A percentile compares a stretch with the other conserved stretches of the same genome.
Conservation (phyloP, 2,329 filamentous ascomycete genomes). For the Epichloe aotearoae region DNA sequence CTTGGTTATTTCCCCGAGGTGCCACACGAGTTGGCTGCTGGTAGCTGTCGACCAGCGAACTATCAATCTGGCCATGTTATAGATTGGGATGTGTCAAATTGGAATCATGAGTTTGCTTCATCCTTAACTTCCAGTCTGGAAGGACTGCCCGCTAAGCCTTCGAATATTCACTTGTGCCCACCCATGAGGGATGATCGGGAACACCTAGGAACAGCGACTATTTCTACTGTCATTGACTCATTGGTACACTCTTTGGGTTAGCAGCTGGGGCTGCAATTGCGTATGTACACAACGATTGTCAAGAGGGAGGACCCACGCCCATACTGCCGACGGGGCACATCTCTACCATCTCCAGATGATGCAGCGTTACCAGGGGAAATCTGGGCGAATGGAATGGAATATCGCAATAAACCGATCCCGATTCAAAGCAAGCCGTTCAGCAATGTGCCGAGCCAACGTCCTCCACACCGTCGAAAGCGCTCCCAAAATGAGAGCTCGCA, state of each 20-base stretch:
- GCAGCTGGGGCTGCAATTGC: constrained; percentile 52
- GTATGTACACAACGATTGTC: constrained; percentile 55
- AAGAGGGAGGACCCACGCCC: constrained; percentile 29
- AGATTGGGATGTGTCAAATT: background rate
- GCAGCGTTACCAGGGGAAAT: too few species aligned
- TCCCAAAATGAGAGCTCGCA: background rate
- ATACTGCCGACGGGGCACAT: constrained; percentile 23
- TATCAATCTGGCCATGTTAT: background rate
- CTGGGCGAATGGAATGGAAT: too few species aligned
- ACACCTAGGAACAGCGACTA: constrained; percentile 21
- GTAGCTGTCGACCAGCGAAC: background rate
- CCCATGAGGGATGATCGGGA: background rate
- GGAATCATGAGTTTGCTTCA: background rate
- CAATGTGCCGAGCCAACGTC: background rate
- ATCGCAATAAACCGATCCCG: too few species aligned
- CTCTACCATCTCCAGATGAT: constrained; percentile 12
- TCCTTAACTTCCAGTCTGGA: background rate
- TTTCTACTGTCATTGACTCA: constrained; percentile 57
- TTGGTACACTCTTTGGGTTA: constrained; percentile 66
- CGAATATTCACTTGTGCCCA: background rate
- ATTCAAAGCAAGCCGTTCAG: background rate
- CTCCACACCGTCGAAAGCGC: background rate
- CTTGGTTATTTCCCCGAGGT: constrained; percentile 12
- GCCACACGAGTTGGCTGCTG: background rate
- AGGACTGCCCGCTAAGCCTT: background rate